These are phyloP conservation scores for Apiotrichum brassicae DNA, from an alignment of 1,284 basidiomycete genomes.

Conservation along the genomic window DNA sequence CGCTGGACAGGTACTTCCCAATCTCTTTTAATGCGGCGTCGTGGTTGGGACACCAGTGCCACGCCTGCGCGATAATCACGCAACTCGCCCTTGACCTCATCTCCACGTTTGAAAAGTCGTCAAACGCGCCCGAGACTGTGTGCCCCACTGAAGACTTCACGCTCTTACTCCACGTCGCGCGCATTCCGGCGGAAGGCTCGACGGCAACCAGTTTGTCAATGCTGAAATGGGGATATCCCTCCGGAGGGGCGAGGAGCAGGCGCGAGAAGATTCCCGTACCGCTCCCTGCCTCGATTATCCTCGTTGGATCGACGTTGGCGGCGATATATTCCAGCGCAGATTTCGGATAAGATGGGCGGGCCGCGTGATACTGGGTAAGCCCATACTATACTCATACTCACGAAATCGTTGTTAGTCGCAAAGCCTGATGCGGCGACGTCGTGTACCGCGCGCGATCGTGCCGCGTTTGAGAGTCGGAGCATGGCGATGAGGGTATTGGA, in stretches of 20 bases:
- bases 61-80: slow-evolving; percentile 46
- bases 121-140: slow-evolving; percentile 45
- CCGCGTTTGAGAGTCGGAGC: background rate
- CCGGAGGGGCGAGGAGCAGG: slow-evolving; percentile 39
- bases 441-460: slow-evolving; percentile 20
- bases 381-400: too few species aligned
- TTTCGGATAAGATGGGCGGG: slow-evolving; percentile 47
- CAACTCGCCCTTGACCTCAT: slow-evolving; percentile 33
- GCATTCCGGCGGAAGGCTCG: slow-evolving; percentile 49
- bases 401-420: slow-evolving; percentile 10
- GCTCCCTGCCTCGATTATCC: slow-evolving; percentile 41
- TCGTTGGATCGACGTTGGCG: slow-evolving; percentile 1
- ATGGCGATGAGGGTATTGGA: too few species aligned
- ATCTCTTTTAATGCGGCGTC: slow-evolving; percentile 40
- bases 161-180: slow-evolving; percentile 27
- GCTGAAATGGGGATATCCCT: slow-evolving; percentile 32
- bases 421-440: slow-evolving; percentile 40
- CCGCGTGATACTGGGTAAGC: slow-evolving; percentile 48
- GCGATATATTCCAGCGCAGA: slow-evolving; percentile 36
- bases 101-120: slow-evolving; percentile 33
- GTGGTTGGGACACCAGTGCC: slow-evolving; percentile 46
- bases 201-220: slow-evolving; percentile 39
- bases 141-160: background rate
- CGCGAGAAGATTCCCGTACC: slow-evolving; percentile 49
- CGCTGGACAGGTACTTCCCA: slow-evolving; percentile 42